Evolutionary conservation across 1,284 basidiomycete species (phyloP), one percentile per base, ranked within the genome.

Genomic region (Irpex sp.): DNA sequence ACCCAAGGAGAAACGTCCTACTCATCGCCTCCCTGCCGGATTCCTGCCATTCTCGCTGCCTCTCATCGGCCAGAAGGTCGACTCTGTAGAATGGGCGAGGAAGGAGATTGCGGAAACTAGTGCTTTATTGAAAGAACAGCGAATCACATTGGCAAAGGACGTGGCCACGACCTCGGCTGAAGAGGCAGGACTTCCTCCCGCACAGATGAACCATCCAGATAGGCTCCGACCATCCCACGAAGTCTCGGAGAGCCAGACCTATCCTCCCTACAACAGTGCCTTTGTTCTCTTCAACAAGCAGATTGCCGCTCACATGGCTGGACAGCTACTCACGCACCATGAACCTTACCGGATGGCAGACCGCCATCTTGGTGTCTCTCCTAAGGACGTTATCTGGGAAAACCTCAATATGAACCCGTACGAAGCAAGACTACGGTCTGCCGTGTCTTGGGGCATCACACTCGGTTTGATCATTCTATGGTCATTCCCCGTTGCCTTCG

Each of bases 231-330:
- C 65, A 3, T 61, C 62, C 21, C 19, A 49, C 42, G 56, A 56
- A 21, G n/a, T 53, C 5, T 10, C 10, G 9, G 19, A 51, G 28
- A 37, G 23, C 42, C 74, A 81, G 60, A 80, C 80, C 28, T 91
- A 91, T 65, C 87, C 86, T 3, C 88, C 90, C 1, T 72, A 91
- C 65, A 93, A 86, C 71, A 91, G 90, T 28, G 93, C 92, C 3
- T 99, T 99, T 74, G 83, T 99, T 63, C 89, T 93, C 35, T 99
- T 98, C 82, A 88, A 96, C 74, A 83, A 86, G 67, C 96, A 98
- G 77, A 91, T 97, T 66, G 92, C 92, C 1, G 93, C 93, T n/a
- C 93, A 96, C 73, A 80, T 96, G 72, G 93, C 91, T 1, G 81
- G 81, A 18, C 85, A 91, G 71, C 79, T 81, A 5, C 74, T 94